phyloP scores from a whole-genome alignment of 352 stramenopile species.

The Aphanomyces astaci region DNA sequence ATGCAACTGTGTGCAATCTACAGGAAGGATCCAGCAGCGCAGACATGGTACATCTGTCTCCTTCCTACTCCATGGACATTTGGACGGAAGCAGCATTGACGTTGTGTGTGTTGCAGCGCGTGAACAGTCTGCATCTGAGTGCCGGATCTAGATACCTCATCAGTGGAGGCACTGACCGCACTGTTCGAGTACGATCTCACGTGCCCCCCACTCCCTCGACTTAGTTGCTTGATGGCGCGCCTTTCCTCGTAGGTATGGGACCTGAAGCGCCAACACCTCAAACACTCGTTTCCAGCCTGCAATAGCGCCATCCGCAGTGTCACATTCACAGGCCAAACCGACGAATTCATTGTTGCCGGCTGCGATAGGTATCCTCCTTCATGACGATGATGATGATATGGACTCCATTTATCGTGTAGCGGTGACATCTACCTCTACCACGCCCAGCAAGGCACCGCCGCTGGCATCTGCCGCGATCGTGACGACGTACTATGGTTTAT shows the following conservation, averaged over 20 bases:
- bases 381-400: background rate
- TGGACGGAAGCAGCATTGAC: too few species aligned
- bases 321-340: conserved; percentile 60
- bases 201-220: background rate
- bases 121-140: conserved; percentile 64
- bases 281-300: conserved; percentile 54
- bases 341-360: conserved; percentile 63
- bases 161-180: conserved; percentile 48
- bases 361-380: conserved; percentile 40
- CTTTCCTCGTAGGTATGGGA: conserved; percentile 71
- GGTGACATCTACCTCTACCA: conserved; percentile 58
- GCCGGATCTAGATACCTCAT: conserved; percentile 60
- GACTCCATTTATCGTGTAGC: conserved; percentile 29
- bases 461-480: background rate
- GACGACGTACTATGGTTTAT: too few species aligned
- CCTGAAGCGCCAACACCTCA: conserved; percentile 64
- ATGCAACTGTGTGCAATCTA: conserved; percentile 5
- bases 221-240: too few species aligned
- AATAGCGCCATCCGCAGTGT: conserved; percentile 54
- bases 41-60: background rate
- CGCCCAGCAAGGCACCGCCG: conserved; percentile 28
- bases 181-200: conserved; percentile 34
- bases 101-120: background rate
- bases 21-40: background rate
- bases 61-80: too few species aligned